A percentile compares a stretch with the other conserved stretches of the same genome.
phyloP scores from a whole-genome alignment of 768 basidiomycete genomes.

The Gelatoporia subvermispora region DNA sequence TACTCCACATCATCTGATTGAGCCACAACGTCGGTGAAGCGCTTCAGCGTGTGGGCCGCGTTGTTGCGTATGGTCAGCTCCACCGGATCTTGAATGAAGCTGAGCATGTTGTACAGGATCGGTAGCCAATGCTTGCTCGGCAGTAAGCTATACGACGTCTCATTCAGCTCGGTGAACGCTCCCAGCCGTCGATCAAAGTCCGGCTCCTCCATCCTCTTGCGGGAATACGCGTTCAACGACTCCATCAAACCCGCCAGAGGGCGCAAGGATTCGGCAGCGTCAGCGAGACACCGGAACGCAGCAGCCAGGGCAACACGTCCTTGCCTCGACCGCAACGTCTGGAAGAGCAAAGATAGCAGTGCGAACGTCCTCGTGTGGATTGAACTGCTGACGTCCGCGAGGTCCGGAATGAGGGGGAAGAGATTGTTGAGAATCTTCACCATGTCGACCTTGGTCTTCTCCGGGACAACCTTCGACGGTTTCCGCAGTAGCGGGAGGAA shows the following conservation, averaged over 20 bases:
- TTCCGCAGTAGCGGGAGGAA: constrained; percentile 79
- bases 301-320: constrained; percentile 67
- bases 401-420: constrained; percentile 62
- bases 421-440: constrained; percentile 65
- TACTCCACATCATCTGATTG: constrained; percentile 36
- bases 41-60: constrained; percentile 69
- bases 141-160: constrained; percentile 47
- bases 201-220: constrained; percentile 80
- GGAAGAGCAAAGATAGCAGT: constrained; percentile 73
- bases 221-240: constrained; percentile 81
- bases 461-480: constrained; percentile 69
- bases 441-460: constrained; percentile 82
- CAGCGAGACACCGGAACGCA: constrained; percentile 53
- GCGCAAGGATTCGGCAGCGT: constrained; percentile 42
- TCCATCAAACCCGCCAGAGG: constrained; percentile 51
- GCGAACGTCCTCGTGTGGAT: constrained; percentile 53
- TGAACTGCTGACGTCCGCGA: constrained; percentile 39
- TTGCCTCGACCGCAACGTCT: constrained; percentile 63
- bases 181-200: constrained; percentile 83
- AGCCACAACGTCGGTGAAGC: constrained; percentile 66
- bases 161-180: constrained; percentile 76
- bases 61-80: constrained; percentile 85
- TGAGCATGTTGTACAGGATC: constrained; percentile 75
- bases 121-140: constrained; percentile 65
- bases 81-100: constrained; percentile 83